A percentile compares a stretch with the other conserved stretches of the same genome.
phyloP scores from a whole-genome alignment of 805 yeast species.

The Barnettozyma salicaria region DNA sequence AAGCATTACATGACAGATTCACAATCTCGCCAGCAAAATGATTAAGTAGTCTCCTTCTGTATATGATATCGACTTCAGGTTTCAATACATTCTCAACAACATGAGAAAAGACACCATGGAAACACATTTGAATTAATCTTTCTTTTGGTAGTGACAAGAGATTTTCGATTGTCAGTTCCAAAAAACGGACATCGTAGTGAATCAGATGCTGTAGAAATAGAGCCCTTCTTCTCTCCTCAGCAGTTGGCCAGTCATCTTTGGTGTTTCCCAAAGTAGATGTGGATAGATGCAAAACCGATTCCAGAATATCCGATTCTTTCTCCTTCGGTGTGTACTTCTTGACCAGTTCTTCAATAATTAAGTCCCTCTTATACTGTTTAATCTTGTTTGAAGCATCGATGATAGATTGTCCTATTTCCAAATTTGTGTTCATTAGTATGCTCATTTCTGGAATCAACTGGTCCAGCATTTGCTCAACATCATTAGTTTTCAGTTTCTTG shows the following conservation, averaged over 20 bases:
- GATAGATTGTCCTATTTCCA: conserved; percentile 62
- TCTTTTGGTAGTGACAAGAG: conserved; percentile 55
- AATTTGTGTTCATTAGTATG: conserved; percentile 54
- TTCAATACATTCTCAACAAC: conserved; percentile 67
- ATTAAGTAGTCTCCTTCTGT: conserved; percentile 67
- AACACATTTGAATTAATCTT: conserved; percentile 65
- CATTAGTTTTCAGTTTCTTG: conserved; percentile 54
- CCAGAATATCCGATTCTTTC: conserved; percentile 43
- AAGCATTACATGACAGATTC: conserved; percentile 71
- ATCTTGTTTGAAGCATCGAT: conserved; percentile 60
- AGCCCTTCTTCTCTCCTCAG: conserved; percentile 78
- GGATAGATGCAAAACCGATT: conserved; percentile 57
- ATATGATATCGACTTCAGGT: conserved; percentile 42
- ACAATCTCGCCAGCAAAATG: conserved; percentile 50
- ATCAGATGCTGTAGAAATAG: conserved; percentile 68
- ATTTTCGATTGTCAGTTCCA: conserved; percentile 52
- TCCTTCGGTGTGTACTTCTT: conserved; percentile 38
- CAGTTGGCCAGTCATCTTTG: conserved; percentile 86
- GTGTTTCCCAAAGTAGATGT: conserved; percentile 77
- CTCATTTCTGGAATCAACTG: conserved; percentile 61
- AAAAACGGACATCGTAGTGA: conserved; percentile 57
- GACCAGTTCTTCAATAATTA: conserved; percentile 46
- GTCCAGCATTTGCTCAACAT: conserved; percentile 58
- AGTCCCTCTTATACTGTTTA: conserved; percentile 52
- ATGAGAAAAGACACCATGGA: conserved; percentile 87